Conservation (phyloP, 805 yeast genomes). For the Yamadazyma sp. region DNA sequence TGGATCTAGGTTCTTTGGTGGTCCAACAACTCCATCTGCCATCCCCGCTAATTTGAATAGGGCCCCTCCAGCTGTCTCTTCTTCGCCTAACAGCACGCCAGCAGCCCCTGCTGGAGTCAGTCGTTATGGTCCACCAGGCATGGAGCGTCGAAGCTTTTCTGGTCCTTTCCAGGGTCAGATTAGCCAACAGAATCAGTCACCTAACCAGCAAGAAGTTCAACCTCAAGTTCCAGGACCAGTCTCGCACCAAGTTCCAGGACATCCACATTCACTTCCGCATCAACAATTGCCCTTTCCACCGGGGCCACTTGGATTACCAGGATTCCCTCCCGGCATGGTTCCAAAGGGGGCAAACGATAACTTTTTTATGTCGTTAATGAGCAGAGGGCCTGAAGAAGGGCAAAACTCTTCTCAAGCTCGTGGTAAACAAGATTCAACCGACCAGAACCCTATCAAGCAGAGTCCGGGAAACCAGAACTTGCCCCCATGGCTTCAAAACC, state of each 20-base stretch:
- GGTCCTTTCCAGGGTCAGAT: background rate
- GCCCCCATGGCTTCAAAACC: constrained; percentile 28
- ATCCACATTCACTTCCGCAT: constrained; percentile 15
- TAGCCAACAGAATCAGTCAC: background rate
- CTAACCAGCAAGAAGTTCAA: constrained; percentile 13
- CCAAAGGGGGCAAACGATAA: constrained; percentile 31
- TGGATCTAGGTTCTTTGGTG: constrained; percentile 17
- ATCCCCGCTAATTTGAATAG: constrained; percentile 2
- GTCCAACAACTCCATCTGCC: constrained; percentile 6
- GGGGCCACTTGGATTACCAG: constrained; percentile 10
- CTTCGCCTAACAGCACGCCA: background rate
- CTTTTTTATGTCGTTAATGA: constrained; percentile 49
- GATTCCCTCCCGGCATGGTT: constrained; percentile 12
- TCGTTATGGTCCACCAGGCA: constrained; percentile 4
- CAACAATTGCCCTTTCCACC: constrained; percentile 8
- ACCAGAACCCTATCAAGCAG: background rate
- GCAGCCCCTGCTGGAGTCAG: background rate
- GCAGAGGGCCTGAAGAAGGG: constrained; percentile 13
- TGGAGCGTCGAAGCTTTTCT: background rate
- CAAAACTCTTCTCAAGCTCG: background rate
- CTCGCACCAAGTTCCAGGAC: too few species aligned
- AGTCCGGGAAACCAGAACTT: constrained; percentile 14
- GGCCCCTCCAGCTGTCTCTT: background rate
- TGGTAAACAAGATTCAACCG: background rate
- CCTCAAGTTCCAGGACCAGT: too few species aligned